Conservation (phyloP, 768 basidiomycete species). For the Boletus vermiculosoides region DNA sequence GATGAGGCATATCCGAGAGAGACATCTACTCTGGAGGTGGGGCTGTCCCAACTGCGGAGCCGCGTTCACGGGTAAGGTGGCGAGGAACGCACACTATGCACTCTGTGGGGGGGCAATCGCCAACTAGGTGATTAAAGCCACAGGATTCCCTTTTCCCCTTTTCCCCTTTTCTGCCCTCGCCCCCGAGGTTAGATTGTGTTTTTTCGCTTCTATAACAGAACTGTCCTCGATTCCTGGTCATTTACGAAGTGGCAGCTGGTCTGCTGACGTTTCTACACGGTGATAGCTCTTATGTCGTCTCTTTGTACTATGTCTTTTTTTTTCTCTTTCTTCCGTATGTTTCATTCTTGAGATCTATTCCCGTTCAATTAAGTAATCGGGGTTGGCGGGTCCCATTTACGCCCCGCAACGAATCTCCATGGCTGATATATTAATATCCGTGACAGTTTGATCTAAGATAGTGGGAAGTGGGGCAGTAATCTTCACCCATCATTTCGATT, state of each 20-base stretch:
- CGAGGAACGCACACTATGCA: conserved; percentile 20
- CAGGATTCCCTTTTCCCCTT: not conserved
- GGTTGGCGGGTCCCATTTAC: not conserved
- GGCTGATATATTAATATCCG: not conserved
- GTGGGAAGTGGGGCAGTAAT: not conserved
- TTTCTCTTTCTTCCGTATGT: not conserved
- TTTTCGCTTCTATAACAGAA: not conserved
- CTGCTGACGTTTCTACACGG: conserved; percentile 5
- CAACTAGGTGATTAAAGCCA: conserved; percentile 2
- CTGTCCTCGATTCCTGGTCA: not conserved
- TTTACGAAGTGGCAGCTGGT: conserved; percentile 7
- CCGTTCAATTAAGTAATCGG: conserved; percentile 1
- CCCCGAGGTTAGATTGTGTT: not conserved
- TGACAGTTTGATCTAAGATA: conserved; percentile 1
- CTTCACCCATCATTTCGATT: not conserved
- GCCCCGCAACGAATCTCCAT: not conserved
- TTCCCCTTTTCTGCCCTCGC: not conserved
- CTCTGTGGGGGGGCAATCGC: conserved; percentile 6
- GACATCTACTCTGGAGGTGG: conserved; percentile 27
- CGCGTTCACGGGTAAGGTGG: conserved; percentile 11
- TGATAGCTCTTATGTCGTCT: not conserved
- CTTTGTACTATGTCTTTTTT: not conserved
- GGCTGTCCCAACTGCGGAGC: conserved; percentile 23
- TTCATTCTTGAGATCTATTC: not conserved
- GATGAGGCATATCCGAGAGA: conserved; percentile 28